phyloP scores from a whole-genome alignment of 495 filamentous ascomycete genomes.

The Hypomontagnella monticulosa region DNA sequence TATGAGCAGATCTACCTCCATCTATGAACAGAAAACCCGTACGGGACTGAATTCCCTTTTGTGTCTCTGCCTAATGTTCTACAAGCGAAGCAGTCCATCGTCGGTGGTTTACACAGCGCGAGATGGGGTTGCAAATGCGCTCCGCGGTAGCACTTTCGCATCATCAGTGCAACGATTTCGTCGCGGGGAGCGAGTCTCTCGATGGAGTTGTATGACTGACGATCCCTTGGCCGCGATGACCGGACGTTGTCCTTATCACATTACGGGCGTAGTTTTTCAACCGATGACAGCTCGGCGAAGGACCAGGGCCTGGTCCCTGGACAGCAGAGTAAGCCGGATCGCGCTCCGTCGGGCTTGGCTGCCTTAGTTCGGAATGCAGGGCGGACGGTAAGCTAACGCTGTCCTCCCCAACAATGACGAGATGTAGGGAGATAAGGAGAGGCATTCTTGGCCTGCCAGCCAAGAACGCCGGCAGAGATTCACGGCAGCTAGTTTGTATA shows the following conservation, averaged over 20 bases:
- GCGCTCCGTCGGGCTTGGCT: slow-evolving; percentile 3
- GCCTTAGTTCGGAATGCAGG: not conserved
- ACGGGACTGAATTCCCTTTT: not conserved
- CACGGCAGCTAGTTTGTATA: no score
- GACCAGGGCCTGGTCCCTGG: not conserved
- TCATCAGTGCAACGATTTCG: slow-evolving; percentile 14
- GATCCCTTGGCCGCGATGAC: slow-evolving; percentile 21
- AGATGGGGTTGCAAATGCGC: slow-evolving; percentile 26
- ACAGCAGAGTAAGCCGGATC: not conserved
- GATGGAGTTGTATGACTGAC: slow-evolving; percentile 22
- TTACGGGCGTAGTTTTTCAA: slow-evolving; percentile 7
- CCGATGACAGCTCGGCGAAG: slow-evolving; percentile 12
- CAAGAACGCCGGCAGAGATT: no score
- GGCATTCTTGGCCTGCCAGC: not conserved
- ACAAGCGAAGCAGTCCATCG: slow-evolving; percentile 4
- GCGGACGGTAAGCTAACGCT: not conserved
- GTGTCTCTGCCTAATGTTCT: slow-evolving; percentile 16
- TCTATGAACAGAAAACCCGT: not conserved
- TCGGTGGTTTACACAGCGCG: slow-evolving; percentile 13
- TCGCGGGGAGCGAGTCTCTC: not conserved
- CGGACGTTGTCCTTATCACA: not conserved
- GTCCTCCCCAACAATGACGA: not conserved
- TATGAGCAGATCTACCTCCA: slow-evolving; percentile 8
- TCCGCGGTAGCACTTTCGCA: not conserved
- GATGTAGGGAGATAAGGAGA: not conserved